Evolutionary conservation across 2,329 filamentous ascomycete genomes (phyloP).

Genomic region (Trichoderma arundinaceum): DNA sequence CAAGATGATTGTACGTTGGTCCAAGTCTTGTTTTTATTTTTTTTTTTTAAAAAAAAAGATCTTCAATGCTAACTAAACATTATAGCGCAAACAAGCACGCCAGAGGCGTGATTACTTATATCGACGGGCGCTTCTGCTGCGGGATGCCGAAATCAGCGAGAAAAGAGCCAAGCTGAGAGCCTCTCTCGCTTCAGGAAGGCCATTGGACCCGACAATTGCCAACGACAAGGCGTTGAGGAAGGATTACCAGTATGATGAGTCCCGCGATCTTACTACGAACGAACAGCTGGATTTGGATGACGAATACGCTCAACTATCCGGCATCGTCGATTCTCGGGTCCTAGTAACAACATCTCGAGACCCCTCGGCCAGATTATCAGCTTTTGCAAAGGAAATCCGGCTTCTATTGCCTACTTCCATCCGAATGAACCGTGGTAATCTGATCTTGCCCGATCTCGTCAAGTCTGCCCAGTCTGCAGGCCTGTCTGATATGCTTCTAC

Average conservation of each 20-base stretch:
- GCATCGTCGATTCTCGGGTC: slow-evolving; percentile 85
- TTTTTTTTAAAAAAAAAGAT: background rate
- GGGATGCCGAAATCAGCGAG: slow-evolving; percentile 90
- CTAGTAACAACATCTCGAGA: slow-evolving; percentile 91
- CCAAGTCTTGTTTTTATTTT: too few relatives aligned
- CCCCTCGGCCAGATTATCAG: slow-evolving; percentile 80
- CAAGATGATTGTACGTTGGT: slow-evolving; percentile 35
- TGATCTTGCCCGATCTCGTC: slow-evolving; percentile 85
- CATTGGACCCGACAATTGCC: slow-evolving; percentile 79
- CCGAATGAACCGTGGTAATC: slow-evolving; percentile 87
- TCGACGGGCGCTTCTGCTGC: slow-evolving; percentile 81
- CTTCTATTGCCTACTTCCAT: slow-evolving; percentile 84
- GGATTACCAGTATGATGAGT: slow-evolving; percentile 94
- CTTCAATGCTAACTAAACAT: background rate
- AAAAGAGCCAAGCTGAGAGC: slow-evolving; percentile 87
- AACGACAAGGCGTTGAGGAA: slow-evolving; percentile 83
- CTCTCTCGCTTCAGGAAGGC: slow-evolving; percentile 87
- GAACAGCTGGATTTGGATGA: slow-evolving; percentile 80
- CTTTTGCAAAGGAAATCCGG: slow-evolving; percentile 91
- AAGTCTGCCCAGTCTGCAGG: slow-evolving; percentile 79
- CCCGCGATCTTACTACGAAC: slow-evolving; percentile 68
- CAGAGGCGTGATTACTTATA: slow-evolving; percentile 71
- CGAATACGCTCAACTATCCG: slow-evolving; percentile 90
- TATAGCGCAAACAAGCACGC: slow-evolving; percentile 50
- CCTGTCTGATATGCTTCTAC: slow-evolving; percentile 81